Base-by-base conservation (phyloP, 106 monocot genomes). In the Cymbidium sinense region DNA sequence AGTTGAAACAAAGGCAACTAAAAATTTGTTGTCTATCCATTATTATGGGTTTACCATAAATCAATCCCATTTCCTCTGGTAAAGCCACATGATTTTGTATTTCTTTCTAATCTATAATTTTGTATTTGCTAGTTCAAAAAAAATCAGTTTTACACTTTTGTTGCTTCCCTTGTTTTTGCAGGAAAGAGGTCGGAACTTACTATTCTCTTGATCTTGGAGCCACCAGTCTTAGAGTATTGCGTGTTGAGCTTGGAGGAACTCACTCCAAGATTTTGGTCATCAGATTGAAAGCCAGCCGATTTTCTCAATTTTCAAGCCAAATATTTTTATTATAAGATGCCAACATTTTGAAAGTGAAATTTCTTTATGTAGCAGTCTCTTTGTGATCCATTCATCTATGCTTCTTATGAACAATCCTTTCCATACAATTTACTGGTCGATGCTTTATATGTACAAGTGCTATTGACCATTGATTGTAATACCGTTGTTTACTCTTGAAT, bases 201-300 rank as follows among this genome's bases (percentile, higher is more conserved):
- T 93, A 91, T 86, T 88, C 88, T 27, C 85, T 95, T 81, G 88
- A 95, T 85, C 79, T 95, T 11, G 95, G 88, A 76, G 95, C 90
- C 30, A 87, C 93, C 19, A 81, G 85, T 75, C 86, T 95, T 78
- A 88, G 89, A 84, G 90, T 95, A 5, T 81, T 90, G 72, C 79
- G 84, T 67, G 87, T 95, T 75, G 80, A 91, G 79, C 84, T 96
- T 61, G 93, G 84, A 9, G 89, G 87, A 28, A 72, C 33, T 72
- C 50, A 77, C 25, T 87, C 90, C 41, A 33, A 67, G 73, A 83
- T 87, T 76, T 70, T 91, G 54, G 73, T 15, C 81, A 81, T 25
- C 75, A 86, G 44, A 85, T 87, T 74, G 84, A 92, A 34, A 39
- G 70, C 4, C 87, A 95, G 41, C 52, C 78, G 18, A 95, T 99